A percentile compares a stretch with the other conserved stretches of the same genome.
Evolutionary conservation across 1,139 yeast species (phyloP).

Genomic region (Tardiomyces depauwii): DNA sequence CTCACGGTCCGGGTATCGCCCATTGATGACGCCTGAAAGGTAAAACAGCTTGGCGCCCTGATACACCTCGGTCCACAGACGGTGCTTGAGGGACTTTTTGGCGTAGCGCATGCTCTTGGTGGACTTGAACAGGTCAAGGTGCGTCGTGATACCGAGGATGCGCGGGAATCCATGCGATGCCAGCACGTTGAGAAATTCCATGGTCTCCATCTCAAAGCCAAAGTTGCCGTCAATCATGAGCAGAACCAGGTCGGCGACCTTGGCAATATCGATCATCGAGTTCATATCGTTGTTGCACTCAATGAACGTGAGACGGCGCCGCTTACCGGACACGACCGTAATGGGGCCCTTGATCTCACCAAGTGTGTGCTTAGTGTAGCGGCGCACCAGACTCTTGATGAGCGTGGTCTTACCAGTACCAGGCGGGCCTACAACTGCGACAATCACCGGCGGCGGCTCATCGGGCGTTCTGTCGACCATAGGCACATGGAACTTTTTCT

Average conservation of each 20-base stretch:
- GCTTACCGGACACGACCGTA: conserved; percentile 94
- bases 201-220: conserved; percentile 98
- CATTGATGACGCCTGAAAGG: conserved; percentile 90
- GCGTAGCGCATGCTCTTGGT: conserved; percentile 85
- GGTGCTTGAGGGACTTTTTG: conserved; percentile 80
- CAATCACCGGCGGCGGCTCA: conserved; percentile 94
- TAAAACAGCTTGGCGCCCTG: conserved; percentile 96
- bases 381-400: conserved; percentile 76
- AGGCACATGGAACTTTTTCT: conserved; percentile 85
- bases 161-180: conserved; percentile 99
- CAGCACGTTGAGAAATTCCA: conserved; percentile 93
- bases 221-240: conserved; percentile 91
- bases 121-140: conserved; percentile 84
- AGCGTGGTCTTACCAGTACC: conserved; percentile 97
- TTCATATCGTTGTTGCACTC: conserved; percentile 90
- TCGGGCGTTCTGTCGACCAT: conserved; percentile 98
- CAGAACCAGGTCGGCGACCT: conserved; percentile 85
- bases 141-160: conserved; percentile 91
- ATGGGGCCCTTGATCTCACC: conserved; percentile 90
- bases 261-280: conserved; percentile 94
- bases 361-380: conserved; percentile 81
- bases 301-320: conserved; percentile 83
- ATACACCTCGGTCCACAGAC: conserved; percentile 99
- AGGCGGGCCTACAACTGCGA: conserved; percentile 97
- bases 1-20: conserved; percentile 96